Base-by-base conservation (phyloP, 371 early-diverging fungal species). In the Smittium mucronatum region DNA sequence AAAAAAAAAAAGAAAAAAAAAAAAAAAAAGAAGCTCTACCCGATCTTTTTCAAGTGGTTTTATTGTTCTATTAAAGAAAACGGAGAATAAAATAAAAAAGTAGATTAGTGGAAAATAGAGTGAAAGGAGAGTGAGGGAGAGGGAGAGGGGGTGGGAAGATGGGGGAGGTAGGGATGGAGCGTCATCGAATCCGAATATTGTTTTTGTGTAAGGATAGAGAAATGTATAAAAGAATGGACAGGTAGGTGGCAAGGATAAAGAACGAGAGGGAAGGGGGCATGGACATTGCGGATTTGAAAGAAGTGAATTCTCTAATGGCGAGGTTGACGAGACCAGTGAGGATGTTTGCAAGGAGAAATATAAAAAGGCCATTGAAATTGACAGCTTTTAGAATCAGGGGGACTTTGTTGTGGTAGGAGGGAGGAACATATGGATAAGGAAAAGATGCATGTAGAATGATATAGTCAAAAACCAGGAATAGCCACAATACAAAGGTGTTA, bases 291-390 rank as follows among this genome's bases (percentile, higher is more conserved):
- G 87, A 75, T 15, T 88, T 75, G 2, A 82, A 75, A 70, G 21
- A 15, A 31, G 34, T 11, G 25, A 33, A 65, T 34, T 28, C 65
- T 36, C 65, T 2, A 33, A 65, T 5, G 34, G 31, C 34, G 17
- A 94, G 67, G 73, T 95, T 95, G 30, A 92, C 80, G 0, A 85
- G 64, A 0, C 95, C 95, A 11, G 94, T 95, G 60, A 90, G 71
- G 2, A 94, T 57, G 74, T 95, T 95, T 36, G 91, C 94, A 69
- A 94, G 74, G 65, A 97, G 73, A 77, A 97, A 97, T 16, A 88
- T 83, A 1, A 82, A 83, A 67, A 97, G 74, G 32, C 92, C 89
- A 80, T 94, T 91, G 57, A 75, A 73, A 74, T 93, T 93, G 69
- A 94, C 76, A 17, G 88, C 85, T 32, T 85, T 82, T 25, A 92